These are phyloP conservation scores for Eucalyptus marginata DNA, from an alignment of 345 rosid genomes.

Conservation along the genomic window DNA sequence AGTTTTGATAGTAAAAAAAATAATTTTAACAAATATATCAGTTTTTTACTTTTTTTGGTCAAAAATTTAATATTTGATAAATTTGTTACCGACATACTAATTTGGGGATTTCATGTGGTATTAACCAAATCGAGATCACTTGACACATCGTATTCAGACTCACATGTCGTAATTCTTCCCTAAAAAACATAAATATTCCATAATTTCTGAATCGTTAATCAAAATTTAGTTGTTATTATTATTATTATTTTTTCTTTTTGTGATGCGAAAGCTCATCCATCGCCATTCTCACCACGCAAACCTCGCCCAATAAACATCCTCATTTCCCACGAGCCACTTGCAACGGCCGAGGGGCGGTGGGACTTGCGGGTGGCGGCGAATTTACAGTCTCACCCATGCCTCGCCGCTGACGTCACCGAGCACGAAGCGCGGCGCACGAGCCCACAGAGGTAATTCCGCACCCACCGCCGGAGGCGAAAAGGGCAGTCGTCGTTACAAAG, in stretches of 20 bases:
- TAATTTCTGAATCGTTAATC: neutral
- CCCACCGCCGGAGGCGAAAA: neutral
- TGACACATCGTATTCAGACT: accelerated
- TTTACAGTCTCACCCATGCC: neutral
- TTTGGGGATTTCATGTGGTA: accelerated
- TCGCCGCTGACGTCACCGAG: neutral
- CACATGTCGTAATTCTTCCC: neutral
- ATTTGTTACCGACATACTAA: accelerated
- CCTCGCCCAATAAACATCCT: neutral
- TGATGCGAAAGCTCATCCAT: neutral
- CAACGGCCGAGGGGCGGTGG: neutral
- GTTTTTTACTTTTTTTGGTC: accelerated
- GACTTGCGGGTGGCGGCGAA: neutral
- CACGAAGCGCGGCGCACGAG: no score
- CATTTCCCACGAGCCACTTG: neutral
- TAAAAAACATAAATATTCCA: neutral
- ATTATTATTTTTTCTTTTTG: neutral
- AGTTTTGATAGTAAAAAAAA: no score
- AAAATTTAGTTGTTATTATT: neutral
- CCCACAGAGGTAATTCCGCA: neutral
- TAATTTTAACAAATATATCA: accelerated
- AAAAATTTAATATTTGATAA: accelerated
- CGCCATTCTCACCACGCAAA: neutral
- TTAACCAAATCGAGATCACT: accelerated
- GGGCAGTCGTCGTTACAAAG: neutral